Conservation (phyloP, 345 rosid species). For the Lepidium didymum region DNA sequence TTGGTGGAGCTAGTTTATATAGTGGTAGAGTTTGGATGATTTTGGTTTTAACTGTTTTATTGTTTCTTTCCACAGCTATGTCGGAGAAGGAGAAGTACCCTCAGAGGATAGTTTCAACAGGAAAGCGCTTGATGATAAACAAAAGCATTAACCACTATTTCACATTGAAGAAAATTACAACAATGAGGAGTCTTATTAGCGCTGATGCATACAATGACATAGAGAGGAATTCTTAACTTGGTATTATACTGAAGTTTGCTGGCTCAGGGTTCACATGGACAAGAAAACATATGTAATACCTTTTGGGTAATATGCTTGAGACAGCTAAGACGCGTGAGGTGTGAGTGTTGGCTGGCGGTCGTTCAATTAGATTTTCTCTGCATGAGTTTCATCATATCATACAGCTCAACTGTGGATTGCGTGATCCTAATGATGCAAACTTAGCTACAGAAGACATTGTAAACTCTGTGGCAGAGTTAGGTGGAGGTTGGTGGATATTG, state of each 20-base stretch:
- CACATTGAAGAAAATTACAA: neutral
- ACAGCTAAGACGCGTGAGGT: too few relatives aligned
- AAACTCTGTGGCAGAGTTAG: neutral
- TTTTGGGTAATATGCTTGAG: too few relatives aligned
- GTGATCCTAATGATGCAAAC: neutral
- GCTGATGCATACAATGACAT: neutral
- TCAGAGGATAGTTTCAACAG: neutral
- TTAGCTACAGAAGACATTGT: neutral
- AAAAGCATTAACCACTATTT: neutral
- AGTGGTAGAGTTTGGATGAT: neutral
- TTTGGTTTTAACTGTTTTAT: too few relatives aligned
- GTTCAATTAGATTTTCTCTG: neutral
- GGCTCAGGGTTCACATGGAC: too few relatives aligned
- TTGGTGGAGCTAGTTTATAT: too few relatives aligned
- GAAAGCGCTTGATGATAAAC: neutral
- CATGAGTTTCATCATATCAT: neutral
- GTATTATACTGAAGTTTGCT: too few relatives aligned
- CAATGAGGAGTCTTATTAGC: neutral
- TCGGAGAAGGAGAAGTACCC: neutral
- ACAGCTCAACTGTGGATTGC: neutral
- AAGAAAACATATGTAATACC: too few relatives aligned
- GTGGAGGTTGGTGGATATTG: neutral
- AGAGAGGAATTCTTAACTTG: too few relatives aligned
- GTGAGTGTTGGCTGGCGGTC: too few relatives aligned
- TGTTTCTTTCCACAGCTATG: neutral